Conservation (phyloP, 495 filamentous ascomycete genomes). For the Neurospora sp. region DNA sequence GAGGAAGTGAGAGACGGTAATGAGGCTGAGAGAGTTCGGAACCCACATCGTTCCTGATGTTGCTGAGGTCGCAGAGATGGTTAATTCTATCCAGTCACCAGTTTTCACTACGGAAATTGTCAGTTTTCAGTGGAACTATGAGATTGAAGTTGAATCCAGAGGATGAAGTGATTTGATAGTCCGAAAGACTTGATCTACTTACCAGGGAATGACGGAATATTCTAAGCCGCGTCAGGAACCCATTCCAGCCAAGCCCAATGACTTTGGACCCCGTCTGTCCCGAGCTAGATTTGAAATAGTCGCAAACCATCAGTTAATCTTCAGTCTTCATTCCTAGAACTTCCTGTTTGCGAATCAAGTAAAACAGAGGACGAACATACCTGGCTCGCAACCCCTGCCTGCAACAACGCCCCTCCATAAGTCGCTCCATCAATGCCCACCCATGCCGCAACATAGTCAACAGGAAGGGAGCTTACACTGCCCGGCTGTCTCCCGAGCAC, state of each 20-base stretch:
- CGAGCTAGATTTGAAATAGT: too few species aligned
- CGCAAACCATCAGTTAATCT: too few species aligned
- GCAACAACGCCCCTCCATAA: too few species aligned
- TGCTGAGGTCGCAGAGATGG: background rate
- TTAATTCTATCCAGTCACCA: background rate
- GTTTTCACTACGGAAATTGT: background rate
- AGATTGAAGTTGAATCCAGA: background rate
- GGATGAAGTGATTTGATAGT: background rate
- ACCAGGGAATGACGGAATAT: background rate
- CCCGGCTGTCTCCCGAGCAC: too few species aligned
- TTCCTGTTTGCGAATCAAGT: too few species aligned
- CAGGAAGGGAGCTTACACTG: too few species aligned
- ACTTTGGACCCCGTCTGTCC: background rate
- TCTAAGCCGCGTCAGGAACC: background rate
- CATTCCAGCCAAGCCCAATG: background rate
- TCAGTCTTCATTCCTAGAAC: too few species aligned
- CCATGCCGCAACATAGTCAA: too few species aligned
- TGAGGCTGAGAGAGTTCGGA: background rate
- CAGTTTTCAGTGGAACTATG: background rate
- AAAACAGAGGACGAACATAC: too few species aligned
- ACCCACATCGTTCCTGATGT: background rate
- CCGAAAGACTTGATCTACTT: background rate
- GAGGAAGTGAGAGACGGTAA: background rate
- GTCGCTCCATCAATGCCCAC: too few species aligned
- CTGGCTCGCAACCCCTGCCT: too few species aligned